Evolutionary conservation across 495 filamentous ascomycete genomes (phyloP).

Genomic region (Poronia punctata): DNA sequence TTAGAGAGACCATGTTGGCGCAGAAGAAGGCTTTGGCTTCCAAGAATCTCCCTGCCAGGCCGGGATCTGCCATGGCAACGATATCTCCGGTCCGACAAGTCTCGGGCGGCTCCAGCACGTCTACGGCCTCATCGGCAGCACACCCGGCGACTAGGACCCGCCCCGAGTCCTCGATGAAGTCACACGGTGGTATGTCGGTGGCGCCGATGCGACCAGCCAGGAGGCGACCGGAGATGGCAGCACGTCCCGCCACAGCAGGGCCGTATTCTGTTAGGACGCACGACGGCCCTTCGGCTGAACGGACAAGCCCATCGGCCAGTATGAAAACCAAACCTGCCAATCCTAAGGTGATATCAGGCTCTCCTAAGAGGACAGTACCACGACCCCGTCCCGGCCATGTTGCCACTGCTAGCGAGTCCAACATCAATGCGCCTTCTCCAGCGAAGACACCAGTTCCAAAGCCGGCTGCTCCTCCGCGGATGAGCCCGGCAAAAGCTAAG

Average conservation of each 20-base stretch:
- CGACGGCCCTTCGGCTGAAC: conserved; percentile 35
- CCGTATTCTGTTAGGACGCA: conserved; percentile 50
- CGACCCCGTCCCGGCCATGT: conserved; percentile 35
- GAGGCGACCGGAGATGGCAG: conserved; percentile 41
- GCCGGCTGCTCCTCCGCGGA: conserved; percentile 22
- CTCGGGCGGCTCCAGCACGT: conserved; percentile 34
- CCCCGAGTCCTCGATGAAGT: conserved; percentile 33
- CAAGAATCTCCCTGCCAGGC: conserved; percentile 57
- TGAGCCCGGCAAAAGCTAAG: conserved; percentile 14
- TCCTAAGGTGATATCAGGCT: conserved; percentile 32
- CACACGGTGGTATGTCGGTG: conserved; percentile 46
- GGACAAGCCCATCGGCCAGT: conserved; percentile 31
- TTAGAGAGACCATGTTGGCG: conserved; percentile 71
- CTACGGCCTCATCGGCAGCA: conserved; percentile 33
- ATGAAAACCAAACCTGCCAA: conserved; percentile 30
- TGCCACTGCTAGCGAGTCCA: conserved; percentile 39
- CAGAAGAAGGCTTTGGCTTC: conserved; percentile 62
- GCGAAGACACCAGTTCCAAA: conserved; percentile 22
- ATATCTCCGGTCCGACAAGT: conserved; percentile 52
- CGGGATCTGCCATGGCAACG: conserved; percentile 66
- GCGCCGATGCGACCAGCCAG: conserved; percentile 49
- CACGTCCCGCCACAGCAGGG: conserved; percentile 49
- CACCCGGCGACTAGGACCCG: conserved; percentile 34
- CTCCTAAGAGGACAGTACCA: conserved; percentile 38
- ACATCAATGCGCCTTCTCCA: conserved; percentile 26